These are phyloP conservation scores for Chenopodium quinoa DNA, from an alignment of 148 eudicot genomes.

Conservation along the genomic window DNA sequence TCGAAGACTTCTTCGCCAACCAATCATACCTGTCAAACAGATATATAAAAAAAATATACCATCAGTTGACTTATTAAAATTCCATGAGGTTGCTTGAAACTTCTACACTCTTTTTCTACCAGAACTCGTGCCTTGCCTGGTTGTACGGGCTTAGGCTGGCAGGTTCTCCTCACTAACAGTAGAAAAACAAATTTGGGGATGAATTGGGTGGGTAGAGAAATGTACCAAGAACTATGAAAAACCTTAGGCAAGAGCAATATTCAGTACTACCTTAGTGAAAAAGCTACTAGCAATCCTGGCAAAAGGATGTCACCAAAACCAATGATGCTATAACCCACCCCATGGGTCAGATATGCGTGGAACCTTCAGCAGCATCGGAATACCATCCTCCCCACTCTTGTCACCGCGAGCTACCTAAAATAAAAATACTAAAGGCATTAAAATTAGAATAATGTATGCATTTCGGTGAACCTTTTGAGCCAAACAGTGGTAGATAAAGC, in stretches of 20 bases:
- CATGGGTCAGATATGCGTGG: constrained; percentile 83
- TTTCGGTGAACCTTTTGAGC: not conserved
- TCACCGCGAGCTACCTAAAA: constrained; percentile 83
- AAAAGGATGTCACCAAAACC: constrained; percentile 85
- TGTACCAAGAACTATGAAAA: not conserved
- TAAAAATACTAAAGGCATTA: not conserved
- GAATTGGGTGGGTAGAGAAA: not conserved
- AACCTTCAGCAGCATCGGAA: constrained; percentile 85
- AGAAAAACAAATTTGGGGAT: not conserved
- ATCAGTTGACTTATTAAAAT: not conserved
- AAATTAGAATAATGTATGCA: not conserved
- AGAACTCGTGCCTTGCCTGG: not conserved
- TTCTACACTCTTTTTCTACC: no score
- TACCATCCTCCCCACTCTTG: constrained; percentile 80
- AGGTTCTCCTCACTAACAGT: not conserved
- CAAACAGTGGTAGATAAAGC: not conserved
- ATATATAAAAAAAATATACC: no score
- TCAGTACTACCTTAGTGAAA: constrained; percentile 53
- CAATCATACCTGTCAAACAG: constrained; percentile 68
- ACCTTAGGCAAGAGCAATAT: not conserved
- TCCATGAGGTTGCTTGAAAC: not conserved
- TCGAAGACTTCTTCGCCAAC: constrained; percentile 70
- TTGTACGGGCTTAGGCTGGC: not conserved
- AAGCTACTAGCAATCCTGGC: constrained; percentile 74
- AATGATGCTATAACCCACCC: constrained; percentile 90